Evolutionary conservation across 2,329 filamentous ascomycete species (phyloP).

Genomic region (Aspergillus sp.): DNA sequence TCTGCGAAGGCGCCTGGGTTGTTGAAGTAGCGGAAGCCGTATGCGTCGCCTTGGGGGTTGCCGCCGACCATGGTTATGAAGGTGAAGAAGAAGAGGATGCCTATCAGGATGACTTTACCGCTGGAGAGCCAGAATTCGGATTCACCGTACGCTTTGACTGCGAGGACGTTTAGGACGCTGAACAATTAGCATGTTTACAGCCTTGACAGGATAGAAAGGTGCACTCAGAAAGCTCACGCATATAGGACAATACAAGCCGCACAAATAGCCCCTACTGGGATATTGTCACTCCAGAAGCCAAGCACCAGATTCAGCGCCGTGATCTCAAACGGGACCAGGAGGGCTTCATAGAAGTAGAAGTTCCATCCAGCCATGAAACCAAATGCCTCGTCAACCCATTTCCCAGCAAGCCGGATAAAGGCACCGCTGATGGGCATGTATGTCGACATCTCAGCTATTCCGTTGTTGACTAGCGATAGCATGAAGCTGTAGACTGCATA

Average conservation of each 20-base stretch:
- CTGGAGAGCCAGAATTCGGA: constrained; percentile 15
- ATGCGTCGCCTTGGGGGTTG: constrained; percentile 66
- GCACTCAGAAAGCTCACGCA: constrained; percentile 25
- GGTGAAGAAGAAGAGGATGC: constrained; percentile 68
- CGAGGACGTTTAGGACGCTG: not conserved
- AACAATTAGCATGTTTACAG: too few relatives aligned
- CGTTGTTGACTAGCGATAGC: not conserved
- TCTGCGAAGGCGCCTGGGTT: constrained; percentile 31
- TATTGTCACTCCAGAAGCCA: constrained; percentile 25
- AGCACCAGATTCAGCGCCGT: too few relatives aligned
- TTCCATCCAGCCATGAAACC: constrained; percentile 49
- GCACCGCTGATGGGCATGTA: not conserved
- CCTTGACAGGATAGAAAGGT: too few relatives aligned
- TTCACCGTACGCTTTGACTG: constrained; percentile 8
- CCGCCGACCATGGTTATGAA: constrained; percentile 77
- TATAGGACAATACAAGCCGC: constrained; percentile 32
- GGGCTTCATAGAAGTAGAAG: constrained; percentile 47
- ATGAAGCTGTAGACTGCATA: not conserved
- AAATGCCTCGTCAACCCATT: constrained; percentile 48
- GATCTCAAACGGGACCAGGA: constrained; percentile 34
- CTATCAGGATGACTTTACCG: constrained; percentile 62
- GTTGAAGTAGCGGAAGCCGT: constrained; percentile 65
- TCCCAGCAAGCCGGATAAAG: constrained; percentile 42
- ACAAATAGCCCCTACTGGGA: constrained; percentile 43
- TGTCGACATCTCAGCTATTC: not conserved